Evolutionary conservation across 805 yeast genomes (phyloP).

Genomic region (Candida germanica): DNA sequence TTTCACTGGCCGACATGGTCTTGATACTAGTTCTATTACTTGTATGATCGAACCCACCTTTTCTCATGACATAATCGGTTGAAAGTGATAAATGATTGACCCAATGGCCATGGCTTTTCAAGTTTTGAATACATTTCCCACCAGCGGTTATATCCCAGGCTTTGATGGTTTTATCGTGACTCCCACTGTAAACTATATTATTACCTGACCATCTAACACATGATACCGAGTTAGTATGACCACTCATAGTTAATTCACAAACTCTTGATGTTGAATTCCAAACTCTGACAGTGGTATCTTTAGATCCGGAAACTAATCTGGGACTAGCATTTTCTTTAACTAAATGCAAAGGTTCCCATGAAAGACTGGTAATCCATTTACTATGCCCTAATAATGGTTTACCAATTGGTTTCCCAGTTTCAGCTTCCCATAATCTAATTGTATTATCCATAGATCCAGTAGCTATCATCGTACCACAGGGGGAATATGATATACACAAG

Average conservation of each 20-base stretch:
- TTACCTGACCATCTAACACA: slow-evolving; percentile 98
- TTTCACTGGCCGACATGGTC: slow-evolving; percentile 21
- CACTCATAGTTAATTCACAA: slow-evolving; percentile 69
- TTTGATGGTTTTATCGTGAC: slow-evolving; percentile 91
- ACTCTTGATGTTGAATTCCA: slow-evolving; percentile 82
- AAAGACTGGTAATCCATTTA: slow-evolving; percentile 84
- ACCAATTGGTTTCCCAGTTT: slow-evolving; percentile 71
- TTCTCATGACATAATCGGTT: slow-evolving; percentile 82
- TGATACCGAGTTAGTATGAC: slow-evolving; percentile 85
- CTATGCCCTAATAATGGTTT: slow-evolving; percentile 74
- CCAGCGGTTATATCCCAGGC: slow-evolving; percentile 79
- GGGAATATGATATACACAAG: slow-evolving; percentile 85
- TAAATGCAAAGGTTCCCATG: slow-evolving; percentile 94
- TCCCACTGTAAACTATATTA: slow-evolving; percentile 78
- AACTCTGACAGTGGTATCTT: slow-evolving; percentile 82
- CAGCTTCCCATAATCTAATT: slow-evolving; percentile 81
- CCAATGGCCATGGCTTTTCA: slow-evolving; percentile 96
- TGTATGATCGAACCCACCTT: slow-evolving; percentile 83
- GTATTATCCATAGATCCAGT: slow-evolving; percentile 96
- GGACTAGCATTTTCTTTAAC: slow-evolving; percentile 64
- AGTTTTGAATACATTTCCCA: slow-evolving; percentile 74
- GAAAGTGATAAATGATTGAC: slow-evolving; percentile 90
- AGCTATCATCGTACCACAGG: slow-evolving; percentile 86
- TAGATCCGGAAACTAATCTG: slow-evolving; percentile 80
- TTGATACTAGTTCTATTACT: slow-evolving; percentile 40